Conservation (phyloP, 2,329 filamentous ascomycete genomes). For the Pyrenophora graminea region DNA sequence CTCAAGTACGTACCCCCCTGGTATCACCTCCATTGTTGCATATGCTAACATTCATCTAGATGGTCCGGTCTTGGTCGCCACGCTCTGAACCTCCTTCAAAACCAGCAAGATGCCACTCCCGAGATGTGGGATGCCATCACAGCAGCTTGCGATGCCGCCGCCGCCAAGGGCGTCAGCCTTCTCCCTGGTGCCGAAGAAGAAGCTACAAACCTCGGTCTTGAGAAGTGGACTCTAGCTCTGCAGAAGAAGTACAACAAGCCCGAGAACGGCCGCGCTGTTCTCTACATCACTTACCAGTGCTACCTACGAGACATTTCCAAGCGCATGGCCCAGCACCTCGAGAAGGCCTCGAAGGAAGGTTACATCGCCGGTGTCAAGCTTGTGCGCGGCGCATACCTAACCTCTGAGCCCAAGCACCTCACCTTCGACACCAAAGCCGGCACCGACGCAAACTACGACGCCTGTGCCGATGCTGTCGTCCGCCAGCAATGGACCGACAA, state of each 20-base stretch:
- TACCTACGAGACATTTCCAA: constrained; percentile 57
- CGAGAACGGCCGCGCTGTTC: constrained; percentile 62
- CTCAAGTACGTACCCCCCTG: constrained; percentile 50
- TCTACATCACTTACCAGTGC: constrained; percentile 70
- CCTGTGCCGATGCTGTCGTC: constrained; percentile 69
- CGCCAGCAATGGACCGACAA: constrained; percentile 63
- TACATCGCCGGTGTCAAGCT: constrained; percentile 62
- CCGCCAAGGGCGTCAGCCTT: constrained; percentile 69
- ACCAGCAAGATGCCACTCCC: constrained; percentile 64
- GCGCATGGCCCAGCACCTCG: constrained; percentile 53
- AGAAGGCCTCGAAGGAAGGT: constrained; percentile 49
- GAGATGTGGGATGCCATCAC: constrained; percentile 72
- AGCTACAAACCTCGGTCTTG: constrained; percentile 76
- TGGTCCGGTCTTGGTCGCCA: constrained; percentile 82
- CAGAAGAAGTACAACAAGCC: constrained; percentile 73
- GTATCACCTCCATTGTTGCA: background rate
- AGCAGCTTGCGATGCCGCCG: constrained; percentile 73
- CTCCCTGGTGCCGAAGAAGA: constrained; percentile 88
- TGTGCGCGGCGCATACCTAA: constrained; percentile 62
- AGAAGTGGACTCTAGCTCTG: constrained; percentile 77
- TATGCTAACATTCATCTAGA: constrained; percentile 43
- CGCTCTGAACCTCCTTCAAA: constrained; percentile 68
- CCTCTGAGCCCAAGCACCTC: constrained; percentile 54
- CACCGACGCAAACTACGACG: constrained; percentile 69
- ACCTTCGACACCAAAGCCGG: constrained; percentile 59